phyloP scores from a whole-genome alignment of 1,284 basidiomycete species.

The Polyporus tsugae region DNA sequence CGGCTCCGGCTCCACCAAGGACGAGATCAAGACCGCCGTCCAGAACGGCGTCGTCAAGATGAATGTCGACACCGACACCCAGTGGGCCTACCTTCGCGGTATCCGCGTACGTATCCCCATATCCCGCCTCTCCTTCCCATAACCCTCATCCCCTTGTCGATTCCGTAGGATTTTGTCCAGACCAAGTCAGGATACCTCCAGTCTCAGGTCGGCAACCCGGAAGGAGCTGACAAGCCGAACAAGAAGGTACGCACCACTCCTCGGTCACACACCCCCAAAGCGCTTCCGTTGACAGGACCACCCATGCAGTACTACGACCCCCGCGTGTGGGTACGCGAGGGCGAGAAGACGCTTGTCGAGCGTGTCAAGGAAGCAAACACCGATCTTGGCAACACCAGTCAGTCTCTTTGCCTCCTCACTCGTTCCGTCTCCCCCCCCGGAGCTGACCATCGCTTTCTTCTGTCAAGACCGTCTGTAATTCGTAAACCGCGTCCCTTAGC shows the following conservation, averaged over 20 bases:
- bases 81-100: constrained; percentile 92
- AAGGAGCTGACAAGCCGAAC: constrained; percentile 94
- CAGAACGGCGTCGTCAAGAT: constrained; percentile 95
- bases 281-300: neutral
- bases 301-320: constrained; percentile 82
- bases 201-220: constrained; percentile 94
- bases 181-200: constrained; percentile 88
- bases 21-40: constrained; percentile 96
- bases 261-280: neutral
- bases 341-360: constrained; percentile 91
- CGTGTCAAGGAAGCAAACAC: constrained; percentile 94
- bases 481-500: neutral
- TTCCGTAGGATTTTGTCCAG: constrained; percentile 76
- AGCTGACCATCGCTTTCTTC: neutral
- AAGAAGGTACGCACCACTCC: constrained; percentile 76
- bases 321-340: constrained; percentile 98
- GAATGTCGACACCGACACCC: constrained; percentile 96
- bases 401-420: constrained; percentile 31
- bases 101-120: constrained; percentile 67
- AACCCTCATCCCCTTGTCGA: neutral
- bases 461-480: constrained; percentile 26
- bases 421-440: neutral
- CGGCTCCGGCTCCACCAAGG: constrained; percentile 96
- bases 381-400: constrained; percentile 85
- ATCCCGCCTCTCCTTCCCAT: neutral